Conservation (phyloP, 495 filamentous ascomycete species). For the Tuber aestivum region DNA sequence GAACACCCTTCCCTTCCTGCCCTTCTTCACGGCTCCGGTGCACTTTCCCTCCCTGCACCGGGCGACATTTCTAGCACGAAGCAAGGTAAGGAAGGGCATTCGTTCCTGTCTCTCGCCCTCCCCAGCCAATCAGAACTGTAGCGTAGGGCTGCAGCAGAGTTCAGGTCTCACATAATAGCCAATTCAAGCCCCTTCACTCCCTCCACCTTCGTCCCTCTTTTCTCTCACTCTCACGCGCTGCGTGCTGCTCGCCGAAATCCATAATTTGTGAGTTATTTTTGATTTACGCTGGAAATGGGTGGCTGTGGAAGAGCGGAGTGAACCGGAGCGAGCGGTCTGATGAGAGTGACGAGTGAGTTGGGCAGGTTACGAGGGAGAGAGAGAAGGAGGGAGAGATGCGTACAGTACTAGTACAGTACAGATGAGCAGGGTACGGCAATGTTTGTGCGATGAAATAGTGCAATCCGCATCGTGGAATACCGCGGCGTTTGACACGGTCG, state of each 20-base stretch:
- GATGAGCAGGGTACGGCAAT: neutral
- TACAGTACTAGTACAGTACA: neutral
- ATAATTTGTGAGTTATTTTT: constrained; percentile 3
- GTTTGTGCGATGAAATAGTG: neutral
- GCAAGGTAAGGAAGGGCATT: neutral
- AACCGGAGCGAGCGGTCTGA: neutral
- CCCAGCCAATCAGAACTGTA: neutral
- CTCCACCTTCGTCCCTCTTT: neutral
- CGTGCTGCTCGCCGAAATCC: neutral
- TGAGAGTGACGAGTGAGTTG: neutral
- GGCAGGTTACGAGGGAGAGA: neutral
- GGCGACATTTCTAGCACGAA: neutral
- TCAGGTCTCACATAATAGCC: constrained; percentile 4
- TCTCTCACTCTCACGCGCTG: neutral
- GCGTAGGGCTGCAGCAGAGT: neutral
- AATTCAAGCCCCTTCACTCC: neutral
- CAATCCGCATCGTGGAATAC: neutral
- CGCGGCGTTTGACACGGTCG: neutral
- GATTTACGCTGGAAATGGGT: neutral
- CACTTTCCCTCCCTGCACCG: neutral
- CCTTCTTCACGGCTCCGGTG: neutral
- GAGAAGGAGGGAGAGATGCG: neutral
- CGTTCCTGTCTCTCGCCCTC: neutral
- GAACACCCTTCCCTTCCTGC: neutral
- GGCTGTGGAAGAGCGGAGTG: neutral